Evolutionary conservation across 257 asterid genomes (phyloP).

Genomic region (Datura wrightii): DNA sequence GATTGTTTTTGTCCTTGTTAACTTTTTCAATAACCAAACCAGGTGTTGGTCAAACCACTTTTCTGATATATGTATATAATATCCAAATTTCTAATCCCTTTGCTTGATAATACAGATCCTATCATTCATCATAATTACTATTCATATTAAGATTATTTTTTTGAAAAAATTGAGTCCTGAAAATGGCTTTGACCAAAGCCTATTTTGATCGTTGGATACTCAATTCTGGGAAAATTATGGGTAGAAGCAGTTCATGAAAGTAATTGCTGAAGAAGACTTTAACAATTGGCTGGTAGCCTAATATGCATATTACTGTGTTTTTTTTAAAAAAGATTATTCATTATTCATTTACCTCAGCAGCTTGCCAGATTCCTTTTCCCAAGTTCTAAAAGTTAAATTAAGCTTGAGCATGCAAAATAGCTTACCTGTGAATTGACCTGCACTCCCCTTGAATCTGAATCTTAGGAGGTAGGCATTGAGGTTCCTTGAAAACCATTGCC

Average conservation of each 20-base stretch:
- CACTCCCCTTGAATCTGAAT: too few species aligned
- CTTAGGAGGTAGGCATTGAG: background rate
- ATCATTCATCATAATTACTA: background rate
- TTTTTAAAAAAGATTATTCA: background rate
- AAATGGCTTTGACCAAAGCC: slow-evolving; percentile 6
- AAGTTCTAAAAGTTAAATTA: background rate
- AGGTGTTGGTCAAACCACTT: background rate
- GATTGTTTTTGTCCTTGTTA: background rate
- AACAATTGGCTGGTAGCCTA: background rate
- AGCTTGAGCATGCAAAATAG: background rate
- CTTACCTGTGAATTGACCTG: background rate
- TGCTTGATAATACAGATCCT: background rate
- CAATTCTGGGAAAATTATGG: background rate
- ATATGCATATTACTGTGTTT: background rate
- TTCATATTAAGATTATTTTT: too few species aligned
- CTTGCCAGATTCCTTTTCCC: background rate
- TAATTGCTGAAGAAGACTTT: background rate
- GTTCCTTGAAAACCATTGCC: background rate
- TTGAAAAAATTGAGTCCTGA: background rate
- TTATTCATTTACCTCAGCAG: background rate
- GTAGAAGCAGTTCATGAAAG: slow-evolving; percentile 1
- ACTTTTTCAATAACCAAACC: background rate
- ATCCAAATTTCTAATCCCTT: background rate
- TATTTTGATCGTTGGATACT: slow-evolving; percentile 13
- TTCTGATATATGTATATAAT: background rate